Evolutionary conservation across 2,329 filamentous ascomycete genomes (phyloP), one percentile per base, ranked within the genome.

Genomic region (Stachybotrys chartarum): DNA sequence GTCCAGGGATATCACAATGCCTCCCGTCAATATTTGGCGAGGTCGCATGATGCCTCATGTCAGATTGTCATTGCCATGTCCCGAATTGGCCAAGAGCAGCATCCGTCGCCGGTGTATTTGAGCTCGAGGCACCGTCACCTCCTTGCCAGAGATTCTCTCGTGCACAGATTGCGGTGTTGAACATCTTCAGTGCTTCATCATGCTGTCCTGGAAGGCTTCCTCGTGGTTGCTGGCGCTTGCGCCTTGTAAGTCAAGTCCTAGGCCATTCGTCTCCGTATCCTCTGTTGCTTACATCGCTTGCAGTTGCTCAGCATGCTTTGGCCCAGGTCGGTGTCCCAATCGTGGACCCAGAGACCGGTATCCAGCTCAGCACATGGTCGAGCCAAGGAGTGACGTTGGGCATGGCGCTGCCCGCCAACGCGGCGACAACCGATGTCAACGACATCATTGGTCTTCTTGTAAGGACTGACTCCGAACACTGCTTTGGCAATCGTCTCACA

Each of bases 401-500:
- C 62, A 62, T 85, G 53, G 78, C 78, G 2, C 69, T 85, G 16
- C 82, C 82, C 6, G 60, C 66, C 16, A 69, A 77, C 63, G 79
- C 78, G 1, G 59, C 77, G 50, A 75, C 69, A 0, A 74, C 65
- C 24, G 75, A 78, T 53, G 73, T 75, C 6, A 75, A 70, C 49
- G 83, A 86, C 63, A 85, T 84, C 60, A 80, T 86, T 55, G 83
- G 83, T 44, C 75, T 81, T 52, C 69, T 85, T 51, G 82, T 84
- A 60, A 60, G 75, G 54, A 53, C 17, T 30, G 8, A 7, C 12
- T 16, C 39, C 11, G 4, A 30, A 14, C 45, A 51, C 49, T 8
- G 8, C 14, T 30, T 47, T 24, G 30, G 16, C 35, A 42, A 7
- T 7, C 17, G n/a, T 42, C 59, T 62, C n/a, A 57, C 48, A 10